Evolutionary conservation across 352 stramenopile genomes (phyloP).

Genomic region (Thalassiosira mediterranea): DNA sequence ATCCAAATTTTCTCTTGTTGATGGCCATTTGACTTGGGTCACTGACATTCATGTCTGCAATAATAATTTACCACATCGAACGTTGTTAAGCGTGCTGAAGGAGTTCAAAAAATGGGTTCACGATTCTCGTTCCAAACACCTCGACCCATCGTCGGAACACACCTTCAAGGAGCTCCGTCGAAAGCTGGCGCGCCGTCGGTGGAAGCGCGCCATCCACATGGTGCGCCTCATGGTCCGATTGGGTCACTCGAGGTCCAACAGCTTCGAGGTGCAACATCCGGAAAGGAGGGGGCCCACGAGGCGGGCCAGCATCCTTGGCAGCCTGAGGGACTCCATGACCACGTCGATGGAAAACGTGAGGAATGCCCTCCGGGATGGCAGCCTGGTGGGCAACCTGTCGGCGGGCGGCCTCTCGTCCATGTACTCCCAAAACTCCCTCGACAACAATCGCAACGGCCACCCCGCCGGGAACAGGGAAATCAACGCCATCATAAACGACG

Average conservation of each 20-base stretch:
- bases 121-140: conserved; percentile 14
- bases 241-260: conserved; percentile 1
- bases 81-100: conserved; percentile 14
- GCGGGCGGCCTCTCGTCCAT: conserved; percentile 9
- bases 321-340: neutral
- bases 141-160: conserved; percentile 13
- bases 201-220: conserved; percentile 31
- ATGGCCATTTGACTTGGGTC: neutral
- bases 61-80: neutral
- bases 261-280: neutral
- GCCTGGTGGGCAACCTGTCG: neutral
- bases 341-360: neutral
- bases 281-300: neutral
- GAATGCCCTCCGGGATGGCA: too few species aligned
- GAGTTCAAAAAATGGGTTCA: conserved; percentile 30
- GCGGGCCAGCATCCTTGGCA: neutral
- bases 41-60: neutral
- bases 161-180: conserved; percentile 19
- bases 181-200: conserved; percentile 16
- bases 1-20: too few species aligned
- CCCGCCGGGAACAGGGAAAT: conserved; percentile 5
- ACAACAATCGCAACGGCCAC: too few species aligned
- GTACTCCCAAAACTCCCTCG: conserved; percentile 3
- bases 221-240: conserved; percentile 16
- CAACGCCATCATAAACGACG: conserved; percentile 27